Evolutionary conservation across 1,139 yeast species (phyloP).

Genomic region (Saccharomyces hybrid): DNA sequence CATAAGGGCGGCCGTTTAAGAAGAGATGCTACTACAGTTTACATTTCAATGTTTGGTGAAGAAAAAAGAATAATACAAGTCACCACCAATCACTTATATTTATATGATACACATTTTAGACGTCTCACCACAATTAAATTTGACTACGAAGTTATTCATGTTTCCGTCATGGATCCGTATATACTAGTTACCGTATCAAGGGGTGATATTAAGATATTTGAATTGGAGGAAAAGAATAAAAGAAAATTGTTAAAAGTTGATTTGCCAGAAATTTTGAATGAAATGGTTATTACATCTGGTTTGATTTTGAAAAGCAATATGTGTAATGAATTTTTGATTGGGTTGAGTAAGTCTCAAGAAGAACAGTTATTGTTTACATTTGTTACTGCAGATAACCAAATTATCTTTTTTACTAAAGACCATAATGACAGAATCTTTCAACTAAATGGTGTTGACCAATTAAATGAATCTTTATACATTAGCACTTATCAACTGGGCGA

Average conservation of each 20-base stretch:
- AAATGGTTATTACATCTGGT: constrained; percentile 63
- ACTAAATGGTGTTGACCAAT: constrained; percentile 50
- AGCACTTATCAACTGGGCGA: constrained; percentile 53
- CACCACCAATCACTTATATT: constrained; percentile 55
- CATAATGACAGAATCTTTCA: constrained; percentile 65
- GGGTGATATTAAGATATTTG: constrained; percentile 49
- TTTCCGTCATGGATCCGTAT: constrained; percentile 50
- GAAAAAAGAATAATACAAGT: constrained; percentile 67
- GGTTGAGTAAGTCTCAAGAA: constrained; percentile 19
- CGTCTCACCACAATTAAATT: constrained; percentile 36
- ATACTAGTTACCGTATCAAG: constrained; percentile 50
- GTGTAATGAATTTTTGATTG: constrained; percentile 31
- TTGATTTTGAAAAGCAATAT: constrained; percentile 44
- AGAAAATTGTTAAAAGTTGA: constrained; percentile 32
- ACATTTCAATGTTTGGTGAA: constrained; percentile 54
- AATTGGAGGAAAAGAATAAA: constrained; percentile 34
- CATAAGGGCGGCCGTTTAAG: constrained; percentile 58
- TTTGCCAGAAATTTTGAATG: constrained; percentile 46
- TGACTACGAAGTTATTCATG: constrained; percentile 47
- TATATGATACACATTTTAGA: constrained; percentile 61
- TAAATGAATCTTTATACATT: constrained; percentile 47
- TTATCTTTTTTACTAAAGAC: constrained; percentile 54
- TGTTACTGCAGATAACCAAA: constrained; percentile 70
- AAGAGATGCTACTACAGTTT: constrained; percentile 57
- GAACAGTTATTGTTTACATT: constrained; percentile 53